Percentiles rank a stretch among this genome's conserved stretches.
Conservation (phyloP, 176 grass and related monocot species). For the Stipa capillata region DNA sequence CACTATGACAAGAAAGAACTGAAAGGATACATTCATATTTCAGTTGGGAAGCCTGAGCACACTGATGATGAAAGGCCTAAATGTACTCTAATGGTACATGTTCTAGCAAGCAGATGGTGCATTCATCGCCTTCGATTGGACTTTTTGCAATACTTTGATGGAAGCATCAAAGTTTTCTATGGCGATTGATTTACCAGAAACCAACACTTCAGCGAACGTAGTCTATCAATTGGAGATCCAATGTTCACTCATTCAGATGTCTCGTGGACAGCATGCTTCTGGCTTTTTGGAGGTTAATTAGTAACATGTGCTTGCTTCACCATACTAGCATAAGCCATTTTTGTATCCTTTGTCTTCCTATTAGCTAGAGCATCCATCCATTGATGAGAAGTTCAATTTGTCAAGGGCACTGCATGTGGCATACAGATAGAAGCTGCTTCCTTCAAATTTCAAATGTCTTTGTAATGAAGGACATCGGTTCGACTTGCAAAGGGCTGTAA, state of each 20-base stretch:
- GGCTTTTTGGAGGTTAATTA: too few relatives aligned
- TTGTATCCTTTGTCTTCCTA: not conserved
- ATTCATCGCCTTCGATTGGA: not conserved
- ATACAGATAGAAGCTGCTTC: not conserved
- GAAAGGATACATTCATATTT: conserved; percentile 63
- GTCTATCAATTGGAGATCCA: not conserved
- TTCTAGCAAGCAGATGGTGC: not conserved
- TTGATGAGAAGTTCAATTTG: not conserved
- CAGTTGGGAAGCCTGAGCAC: conserved; percentile 75
- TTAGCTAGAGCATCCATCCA: not conserved
- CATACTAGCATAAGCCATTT: not conserved
- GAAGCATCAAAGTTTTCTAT: not conserved
- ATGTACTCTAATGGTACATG: conserved; percentile 22
- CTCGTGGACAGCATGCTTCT: too few relatives aligned
- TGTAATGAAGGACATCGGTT: not conserved
- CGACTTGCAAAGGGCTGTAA: not conserved
- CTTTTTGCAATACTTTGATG: not conserved
- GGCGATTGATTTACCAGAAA: not conserved
- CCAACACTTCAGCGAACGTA: not conserved
- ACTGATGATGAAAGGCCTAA: conserved; percentile 61
- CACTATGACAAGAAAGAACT: conserved; percentile 84
- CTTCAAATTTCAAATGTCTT: not conserved
- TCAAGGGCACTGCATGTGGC: not conserved
- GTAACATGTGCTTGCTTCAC: not conserved
- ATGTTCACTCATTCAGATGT: not conserved